phyloP scores from a whole-genome alignment of 305 asterid genomes.

The Fraxinus dipetala region DNA sequence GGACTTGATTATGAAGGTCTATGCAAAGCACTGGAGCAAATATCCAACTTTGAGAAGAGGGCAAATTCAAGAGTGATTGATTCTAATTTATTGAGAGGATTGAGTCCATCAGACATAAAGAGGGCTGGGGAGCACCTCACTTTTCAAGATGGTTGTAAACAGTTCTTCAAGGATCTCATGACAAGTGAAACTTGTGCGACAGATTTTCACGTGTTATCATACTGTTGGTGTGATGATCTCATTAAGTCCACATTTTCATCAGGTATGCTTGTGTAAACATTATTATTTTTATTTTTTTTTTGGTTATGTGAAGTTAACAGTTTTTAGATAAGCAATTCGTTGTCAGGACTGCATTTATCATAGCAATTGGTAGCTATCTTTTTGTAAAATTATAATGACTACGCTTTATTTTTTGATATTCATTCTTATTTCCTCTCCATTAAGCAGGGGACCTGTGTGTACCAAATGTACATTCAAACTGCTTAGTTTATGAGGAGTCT shows the following conservation, averaged over 20 bases:
- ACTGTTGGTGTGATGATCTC: slow-evolving; percentile 64
- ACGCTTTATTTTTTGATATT: neutral
- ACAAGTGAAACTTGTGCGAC: slow-evolving; percentile 24
- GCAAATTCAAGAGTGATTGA: slow-evolving; percentile 49
- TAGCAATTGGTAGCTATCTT: neutral
- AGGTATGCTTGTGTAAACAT: slow-evolving; percentile 38
- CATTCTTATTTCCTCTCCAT: slow-evolving; percentile 12
- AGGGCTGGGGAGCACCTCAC: slow-evolving; percentile 55
- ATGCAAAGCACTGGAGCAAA: slow-evolving; percentile 48
- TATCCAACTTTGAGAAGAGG: slow-evolving; percentile 51
- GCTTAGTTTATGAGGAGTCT: slow-evolving; percentile 49
- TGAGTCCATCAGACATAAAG: slow-evolving; percentile 42
- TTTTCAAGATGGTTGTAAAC: slow-evolving; percentile 61
- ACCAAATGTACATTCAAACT: slow-evolving; percentile 51
- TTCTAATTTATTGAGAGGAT: slow-evolving; percentile 52
- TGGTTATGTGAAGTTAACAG: neutral
- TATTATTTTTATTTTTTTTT: neutral
- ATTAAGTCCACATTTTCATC: slow-evolving; percentile 50
- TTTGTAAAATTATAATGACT: neutral
- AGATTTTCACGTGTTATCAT: slow-evolving; percentile 52
- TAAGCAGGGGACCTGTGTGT: slow-evolving; percentile 34
- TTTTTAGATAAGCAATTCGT: neutral
- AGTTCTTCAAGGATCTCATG: slow-evolving; percentile 36
- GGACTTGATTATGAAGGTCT: slow-evolving; percentile 53
- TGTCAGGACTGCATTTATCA: neutral